Conservation (phyloP, 2,329 filamentous ascomycete species). For the Lecanicillium sp. region DNA sequence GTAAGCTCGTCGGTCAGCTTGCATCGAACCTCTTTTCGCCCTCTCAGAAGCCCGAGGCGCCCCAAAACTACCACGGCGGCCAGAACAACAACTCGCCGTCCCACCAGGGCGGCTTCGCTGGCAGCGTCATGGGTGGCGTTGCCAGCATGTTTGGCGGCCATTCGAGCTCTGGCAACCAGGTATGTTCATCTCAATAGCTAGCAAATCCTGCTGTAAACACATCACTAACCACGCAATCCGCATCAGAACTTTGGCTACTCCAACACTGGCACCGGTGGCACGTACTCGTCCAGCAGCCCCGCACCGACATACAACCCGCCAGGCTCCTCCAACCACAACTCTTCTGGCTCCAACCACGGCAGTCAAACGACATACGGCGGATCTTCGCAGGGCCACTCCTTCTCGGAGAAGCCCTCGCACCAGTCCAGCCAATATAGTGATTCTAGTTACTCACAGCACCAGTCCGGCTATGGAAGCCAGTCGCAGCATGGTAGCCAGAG, state of each 20-base stretch:
- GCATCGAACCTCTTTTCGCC: conserved; percentile 50
- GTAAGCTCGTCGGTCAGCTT: conserved; percentile 53
- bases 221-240: conserved; percentile 17
- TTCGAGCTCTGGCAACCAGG: conserved; percentile 28
- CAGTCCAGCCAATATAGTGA: conserved; percentile 15
- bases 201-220: no score
- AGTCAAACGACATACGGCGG: conserved; percentile 13
- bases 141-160: conserved; percentile 48
- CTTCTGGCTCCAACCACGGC: conserved; percentile 18
- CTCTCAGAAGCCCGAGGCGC: conserved; percentile 38
- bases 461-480: conserved; percentile 17
- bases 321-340: conserved; percentile 21
- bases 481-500: conserved; percentile 19
- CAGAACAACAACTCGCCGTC: conserved; percentile 32
- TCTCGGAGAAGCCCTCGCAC: conserved; percentile 16
- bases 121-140: conserved; percentile 49
- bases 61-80: conserved; percentile 44
- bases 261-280: conserved; percentile 45
- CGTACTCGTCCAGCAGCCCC: conserved; percentile 56
- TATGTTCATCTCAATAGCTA: no score
- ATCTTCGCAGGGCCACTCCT: conserved; percentile 19
- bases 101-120: conserved; percentile 43
- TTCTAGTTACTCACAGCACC: conserved; percentile 19
- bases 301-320: conserved; percentile 46
- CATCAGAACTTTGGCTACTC: conserved; percentile 60